Percentiles rank a stretch among this genome's conserved stretches.
These are phyloP conservation scores for Aureobasidium sp. DNA, from an alignment of 2,329 filamentous ascomycete genomes.

Conservation along the genomic window DNA sequence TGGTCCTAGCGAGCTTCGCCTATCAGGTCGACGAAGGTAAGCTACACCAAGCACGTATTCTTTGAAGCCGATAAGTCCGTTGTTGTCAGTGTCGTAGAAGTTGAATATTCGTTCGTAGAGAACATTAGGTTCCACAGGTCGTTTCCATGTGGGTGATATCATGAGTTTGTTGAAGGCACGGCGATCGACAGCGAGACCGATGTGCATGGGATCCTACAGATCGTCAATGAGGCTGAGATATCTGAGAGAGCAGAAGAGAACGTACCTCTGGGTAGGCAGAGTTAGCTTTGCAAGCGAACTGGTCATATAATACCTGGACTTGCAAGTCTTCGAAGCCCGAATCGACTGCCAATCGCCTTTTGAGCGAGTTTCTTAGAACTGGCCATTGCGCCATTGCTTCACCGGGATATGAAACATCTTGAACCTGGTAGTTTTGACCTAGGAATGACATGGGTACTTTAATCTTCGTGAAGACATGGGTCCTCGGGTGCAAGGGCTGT, in stretches of 20 bases:
- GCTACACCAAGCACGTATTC: conserved; percentile 84
- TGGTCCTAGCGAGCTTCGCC: conserved; percentile 58
- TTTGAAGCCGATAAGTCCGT: conserved; percentile 82
- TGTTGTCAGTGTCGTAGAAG: conserved; percentile 87
- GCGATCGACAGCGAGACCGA: conserved; percentile 79
- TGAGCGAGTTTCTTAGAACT: conserved; percentile 57
- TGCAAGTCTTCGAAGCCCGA: conserved; percentile 65
- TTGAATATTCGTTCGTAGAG: conserved; percentile 95
- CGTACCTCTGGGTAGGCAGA: conserved; percentile 60
- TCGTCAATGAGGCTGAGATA: not conserved
- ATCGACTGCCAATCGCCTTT: conserved; percentile 47
- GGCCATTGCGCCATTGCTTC: conserved; percentile 65
- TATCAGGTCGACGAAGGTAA: conserved; percentile 48
- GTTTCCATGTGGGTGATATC: conserved; percentile 49
- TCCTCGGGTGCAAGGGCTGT: conserved; percentile 69
- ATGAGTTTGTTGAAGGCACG: conserved; percentile 89
- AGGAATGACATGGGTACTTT: conserved; percentile 81
- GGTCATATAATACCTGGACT: conserved; percentile 90
- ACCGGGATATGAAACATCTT: conserved; percentile 80
- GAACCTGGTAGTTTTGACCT: conserved; percentile 65
- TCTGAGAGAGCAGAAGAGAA: not conserved
- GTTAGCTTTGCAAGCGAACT: conserved; percentile 90
- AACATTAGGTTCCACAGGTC: conserved; percentile 75
- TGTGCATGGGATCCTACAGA: conserved; percentile 59
- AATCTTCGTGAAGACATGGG: conserved; percentile 95